Base-by-base conservation (phyloP, 2,329 filamentous ascomycete species). In the Verticillium alfalfae region DNA sequence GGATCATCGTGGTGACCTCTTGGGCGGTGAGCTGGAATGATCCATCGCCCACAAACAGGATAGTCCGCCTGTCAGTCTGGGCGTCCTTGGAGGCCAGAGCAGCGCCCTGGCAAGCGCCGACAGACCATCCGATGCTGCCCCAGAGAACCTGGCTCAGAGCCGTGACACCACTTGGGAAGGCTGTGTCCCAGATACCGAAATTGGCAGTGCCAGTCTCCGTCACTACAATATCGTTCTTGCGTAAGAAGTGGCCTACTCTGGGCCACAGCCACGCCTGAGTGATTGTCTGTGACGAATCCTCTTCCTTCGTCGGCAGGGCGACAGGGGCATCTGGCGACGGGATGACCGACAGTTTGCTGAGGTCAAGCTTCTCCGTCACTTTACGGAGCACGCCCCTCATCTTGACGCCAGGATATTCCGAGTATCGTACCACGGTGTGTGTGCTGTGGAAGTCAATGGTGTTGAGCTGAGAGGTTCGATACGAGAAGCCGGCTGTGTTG, bases 11-110 rank as follows among this genome's bases (percentile, higher is more conserved):
- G 73, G 87, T 90, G 65, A 96, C 72, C 75, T 95, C 92, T 72
- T 96, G 92, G 0, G 85, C 88, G 0, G 92, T 96, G 62, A 96
- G 81, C 73, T 97, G 92, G 75, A 96, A 88, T 62, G 88, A 92
- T 34, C 93, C 93, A 69, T 97, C 93, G 31, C 93, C 93, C n/a
- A 93, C 91, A 70, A 96, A 93, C 41, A 96, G 80, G 56, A 97
- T 88, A 0, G 90, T 92, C 63, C 93, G 81, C 34, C 86, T 78
- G 58, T 85, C 79, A 38, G 75, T 73, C 5, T 78, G 79, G 41
- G 77, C 75, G 70, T 95, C 92, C 68, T 87, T 88, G 0, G 87
- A 85, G 1, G 91, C 93, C 12, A 95, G 80, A 1, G 90, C 90
- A 18, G 91, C 92, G 38, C 84, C 84, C 68, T 86, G 83, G 38